These are phyloP conservation scores for Dothideomycetes sp. DNA, from an alignment of 2,329 filamentous ascomycete genomes.

Conservation along the genomic window DNA sequence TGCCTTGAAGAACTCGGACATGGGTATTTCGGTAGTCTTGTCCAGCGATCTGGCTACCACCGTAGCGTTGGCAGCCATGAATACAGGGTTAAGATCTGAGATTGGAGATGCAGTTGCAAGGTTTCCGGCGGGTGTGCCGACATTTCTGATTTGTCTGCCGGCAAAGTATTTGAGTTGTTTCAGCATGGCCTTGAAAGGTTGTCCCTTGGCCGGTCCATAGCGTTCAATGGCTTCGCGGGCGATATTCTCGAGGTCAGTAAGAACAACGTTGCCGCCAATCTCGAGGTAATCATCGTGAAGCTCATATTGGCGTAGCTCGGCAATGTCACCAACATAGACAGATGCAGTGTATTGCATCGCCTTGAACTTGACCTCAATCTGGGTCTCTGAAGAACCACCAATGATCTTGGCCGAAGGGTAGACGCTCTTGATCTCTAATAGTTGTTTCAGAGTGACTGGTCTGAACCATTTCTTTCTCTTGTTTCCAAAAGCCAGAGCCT, in stretches of 20 bases:
- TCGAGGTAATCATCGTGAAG: constrained; percentile 78
- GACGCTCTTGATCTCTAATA: constrained; percentile 82
- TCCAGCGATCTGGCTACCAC: constrained; percentile 69
- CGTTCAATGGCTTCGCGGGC: constrained; percentile 68
- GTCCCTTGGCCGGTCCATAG: constrained; percentile 62
- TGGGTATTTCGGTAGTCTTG: constrained; percentile 74
- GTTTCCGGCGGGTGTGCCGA: constrained; percentile 94
- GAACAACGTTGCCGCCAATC: constrained; percentile 81
- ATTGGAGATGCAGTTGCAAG: constrained; percentile 91
- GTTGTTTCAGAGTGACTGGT: constrained; percentile 74
- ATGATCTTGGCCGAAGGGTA: constrained; percentile 88
- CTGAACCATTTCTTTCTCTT: constrained; percentile 92
- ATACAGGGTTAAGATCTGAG: constrained; percentile 88
- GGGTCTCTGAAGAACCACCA: constrained; percentile 90
- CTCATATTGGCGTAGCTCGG: constrained; percentile 73
- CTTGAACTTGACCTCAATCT: constrained; percentile 98
- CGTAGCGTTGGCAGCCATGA: constrained; percentile 76
- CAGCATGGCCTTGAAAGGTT: constrained; percentile 81
- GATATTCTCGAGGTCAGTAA: constrained; percentile 85
- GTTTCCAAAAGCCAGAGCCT: constrained; percentile 80
- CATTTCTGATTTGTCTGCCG: constrained; percentile 89
- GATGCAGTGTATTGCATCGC: constrained; percentile 81
- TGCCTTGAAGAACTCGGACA: constrained; percentile 85
- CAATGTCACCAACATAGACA: constrained; percentile 86
- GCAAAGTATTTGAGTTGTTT: constrained; percentile 95